Base-by-base conservation (phyloP, 2,329 filamentous ascomycete genomes). In the Fusarium nurragi region DNA sequence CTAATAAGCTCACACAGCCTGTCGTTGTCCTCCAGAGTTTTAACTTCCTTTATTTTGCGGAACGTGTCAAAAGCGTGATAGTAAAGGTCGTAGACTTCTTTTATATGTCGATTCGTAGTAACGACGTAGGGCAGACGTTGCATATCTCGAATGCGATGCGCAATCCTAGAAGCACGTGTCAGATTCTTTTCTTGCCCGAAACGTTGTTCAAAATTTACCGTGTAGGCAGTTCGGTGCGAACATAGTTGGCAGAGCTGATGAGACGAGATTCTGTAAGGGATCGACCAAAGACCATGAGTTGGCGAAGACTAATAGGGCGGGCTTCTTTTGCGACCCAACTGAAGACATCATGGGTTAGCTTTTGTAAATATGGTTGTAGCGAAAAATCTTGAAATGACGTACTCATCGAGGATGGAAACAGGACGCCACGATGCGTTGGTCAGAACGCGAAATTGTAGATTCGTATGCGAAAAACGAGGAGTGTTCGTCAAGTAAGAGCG, bases 221-320 rank as follows among this genome's bases (percentile, higher is more conserved):
- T 54, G 91, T 95, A 8, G 94, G 94, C 49, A 99, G 86, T 80
- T 99, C 95, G 6, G 93, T 93, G 56, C 95, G 91, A 49, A 98
- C 94, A 82, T 99, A 99, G 79, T 99, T 99, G 62, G 95, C 95
- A 39, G 94, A 97, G 79, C 92, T 94, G 69, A 99, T 87, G 62
- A 99, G 84, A 56, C 96, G 90, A 48, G 88, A 85, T 79, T 98
- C 94, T 44, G 94, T 97, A 75, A 99, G 81, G 21, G 94, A 96
- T 44, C 95, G 90, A 26, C 95, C 95, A 78, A 98, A 99, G 73
- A 98, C 96, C 80, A 97, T 98, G 72, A 99, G 86, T 79, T 98
- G 95, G 57, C 95, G 91, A 71, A 99, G 81, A 79, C 93, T 97
- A 75, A 99, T 97, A n/a, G 95, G 95, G 49, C 93, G 87, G 45